Percentiles rank a stretch among this genome's conserved stretches.
phyloP scores from a whole-genome alignment of 2,329 filamentous ascomycete species.

The Beauveria varroae region DNA sequence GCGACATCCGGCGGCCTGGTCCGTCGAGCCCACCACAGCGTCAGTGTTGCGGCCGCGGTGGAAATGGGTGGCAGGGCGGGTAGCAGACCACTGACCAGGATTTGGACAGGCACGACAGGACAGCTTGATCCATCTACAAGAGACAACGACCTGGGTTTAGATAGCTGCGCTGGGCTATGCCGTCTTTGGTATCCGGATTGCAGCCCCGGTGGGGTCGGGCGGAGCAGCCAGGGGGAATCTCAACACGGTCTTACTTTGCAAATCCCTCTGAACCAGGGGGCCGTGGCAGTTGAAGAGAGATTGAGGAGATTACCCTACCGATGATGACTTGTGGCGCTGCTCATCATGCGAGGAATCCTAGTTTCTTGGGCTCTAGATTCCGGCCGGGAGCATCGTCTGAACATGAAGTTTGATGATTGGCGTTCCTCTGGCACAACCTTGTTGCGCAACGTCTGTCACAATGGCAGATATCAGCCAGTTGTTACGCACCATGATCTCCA shows the following conservation, averaged over 20 bases:
- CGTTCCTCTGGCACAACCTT: no score
- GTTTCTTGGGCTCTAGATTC: neutral
- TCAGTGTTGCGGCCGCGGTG: neutral
- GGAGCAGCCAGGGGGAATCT: neutral
- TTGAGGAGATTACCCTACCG: neutral
- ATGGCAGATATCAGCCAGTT: no score
- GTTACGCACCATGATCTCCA: no score
- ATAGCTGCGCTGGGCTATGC: neutral
- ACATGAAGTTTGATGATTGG: neutral
- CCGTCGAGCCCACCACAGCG: neutral
- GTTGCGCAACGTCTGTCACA: no score
- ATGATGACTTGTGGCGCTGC: no score
- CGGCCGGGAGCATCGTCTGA: neutral
- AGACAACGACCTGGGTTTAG: neutral
- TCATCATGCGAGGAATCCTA: neutral
- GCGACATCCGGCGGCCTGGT: neutral
- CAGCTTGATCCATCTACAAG: neutral
- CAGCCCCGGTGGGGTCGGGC: neutral
- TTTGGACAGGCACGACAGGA: neutral
- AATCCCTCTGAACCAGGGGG: neutral
- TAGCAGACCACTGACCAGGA: neutral
- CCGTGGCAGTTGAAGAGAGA: neutral
- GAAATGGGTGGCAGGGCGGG: neutral
- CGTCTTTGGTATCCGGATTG: neutral
- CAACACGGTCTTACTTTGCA: no score